Evolutionary conservation across 2,329 filamentous ascomycete species (phyloP).

Genomic region (Ceratocystis ficicola): DNA sequence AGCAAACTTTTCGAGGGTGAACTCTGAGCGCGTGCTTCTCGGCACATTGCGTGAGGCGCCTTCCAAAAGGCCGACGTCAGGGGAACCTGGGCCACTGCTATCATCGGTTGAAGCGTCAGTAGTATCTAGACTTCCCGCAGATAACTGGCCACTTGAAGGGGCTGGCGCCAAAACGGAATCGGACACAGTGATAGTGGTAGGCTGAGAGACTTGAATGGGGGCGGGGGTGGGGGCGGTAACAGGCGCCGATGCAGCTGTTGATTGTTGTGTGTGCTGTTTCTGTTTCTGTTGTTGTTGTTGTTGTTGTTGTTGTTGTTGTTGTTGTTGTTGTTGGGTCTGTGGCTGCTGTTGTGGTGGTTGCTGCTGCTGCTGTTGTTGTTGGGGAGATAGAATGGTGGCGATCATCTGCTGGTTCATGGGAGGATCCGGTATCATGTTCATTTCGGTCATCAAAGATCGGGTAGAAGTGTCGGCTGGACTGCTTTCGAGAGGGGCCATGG

Average conservation of each 20-base stretch:
- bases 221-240: neutral
- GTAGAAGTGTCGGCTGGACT: neutral
- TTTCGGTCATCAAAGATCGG: conserved; percentile 19
- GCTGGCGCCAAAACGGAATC: conserved; percentile 1
- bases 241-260: neutral
- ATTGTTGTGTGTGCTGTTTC: neutral
- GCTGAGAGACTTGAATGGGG: conserved; percentile 8
- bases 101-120: conserved; percentile 18
- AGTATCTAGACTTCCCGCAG: conserved; percentile 8
- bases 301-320: neutral
- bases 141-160: conserved; percentile 3
- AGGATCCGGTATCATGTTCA: conserved; percentile 15
- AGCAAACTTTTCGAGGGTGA: conserved; percentile 20
- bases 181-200: neutral
- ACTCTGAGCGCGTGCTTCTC: conserved; percentile 15
- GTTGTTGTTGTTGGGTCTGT: neutral
- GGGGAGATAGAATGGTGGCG: conserved; percentile 16
- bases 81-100: conserved; percentile 16
- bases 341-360: no score
- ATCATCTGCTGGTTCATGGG: conserved; percentile 19
- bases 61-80: conserved; percentile 4
- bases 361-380: neutral
- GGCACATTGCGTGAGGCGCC: conserved; percentile 5
- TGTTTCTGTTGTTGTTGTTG: neutral
- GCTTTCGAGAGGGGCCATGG: conserved; percentile 15